Conservation (phyloP, 1,284 basidiomycete species). For the Puccinia novopanici region DNA sequence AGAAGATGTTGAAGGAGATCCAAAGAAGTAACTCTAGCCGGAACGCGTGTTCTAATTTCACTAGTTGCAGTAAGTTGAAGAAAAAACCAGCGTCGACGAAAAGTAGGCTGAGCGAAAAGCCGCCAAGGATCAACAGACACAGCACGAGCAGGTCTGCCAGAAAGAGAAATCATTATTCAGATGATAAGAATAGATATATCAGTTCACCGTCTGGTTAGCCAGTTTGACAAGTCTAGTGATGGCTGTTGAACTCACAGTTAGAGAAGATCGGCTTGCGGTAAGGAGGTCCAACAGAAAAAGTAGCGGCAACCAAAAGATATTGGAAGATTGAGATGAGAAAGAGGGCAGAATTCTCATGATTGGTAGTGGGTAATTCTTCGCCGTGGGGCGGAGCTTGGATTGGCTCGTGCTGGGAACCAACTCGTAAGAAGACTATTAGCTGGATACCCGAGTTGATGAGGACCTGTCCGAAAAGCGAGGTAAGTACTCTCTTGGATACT, state of each 20-base stretch:
- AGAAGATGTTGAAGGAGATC: conserved; percentile 31
- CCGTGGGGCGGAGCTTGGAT: conserved; percentile 67
- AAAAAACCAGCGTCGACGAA: conserved; percentile 34
- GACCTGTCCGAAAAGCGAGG: conserved; percentile 91
- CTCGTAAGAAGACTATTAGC: conserved; percentile 85
- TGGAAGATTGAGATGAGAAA: conserved; percentile 97
- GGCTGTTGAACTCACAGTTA: conserved; percentile 67
- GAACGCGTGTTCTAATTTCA: conserved; percentile 20
- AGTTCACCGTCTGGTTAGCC: not conserved
- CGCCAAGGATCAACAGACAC: conserved; percentile 32
- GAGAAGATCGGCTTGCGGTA: conserved; percentile 93
- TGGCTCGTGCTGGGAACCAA: conserved; percentile 71
- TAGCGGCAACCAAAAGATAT: conserved; percentile 92
- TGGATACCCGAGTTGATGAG: conserved; percentile 81
- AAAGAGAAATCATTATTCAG: not conserved
- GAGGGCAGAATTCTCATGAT: conserved; percentile 88
- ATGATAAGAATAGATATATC: not conserved
- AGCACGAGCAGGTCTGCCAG: conserved; percentile 37
- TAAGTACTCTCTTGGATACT: conserved; percentile 91
- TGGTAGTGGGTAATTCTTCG: conserved; percentile 77
- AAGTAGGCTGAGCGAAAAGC: conserved; percentile 30
- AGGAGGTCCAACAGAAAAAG: conserved; percentile 96
- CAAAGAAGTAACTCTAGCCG: conserved; percentile 38
- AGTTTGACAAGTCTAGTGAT: not conserved
- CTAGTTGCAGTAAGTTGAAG: conserved; percentile 33